A percentile compares a stretch with the other conserved stretches of the same genome.
Evolutionary conservation across 371 early-diverging fungal species (phyloP).

Genomic region (Mortierella sp.): DNA sequence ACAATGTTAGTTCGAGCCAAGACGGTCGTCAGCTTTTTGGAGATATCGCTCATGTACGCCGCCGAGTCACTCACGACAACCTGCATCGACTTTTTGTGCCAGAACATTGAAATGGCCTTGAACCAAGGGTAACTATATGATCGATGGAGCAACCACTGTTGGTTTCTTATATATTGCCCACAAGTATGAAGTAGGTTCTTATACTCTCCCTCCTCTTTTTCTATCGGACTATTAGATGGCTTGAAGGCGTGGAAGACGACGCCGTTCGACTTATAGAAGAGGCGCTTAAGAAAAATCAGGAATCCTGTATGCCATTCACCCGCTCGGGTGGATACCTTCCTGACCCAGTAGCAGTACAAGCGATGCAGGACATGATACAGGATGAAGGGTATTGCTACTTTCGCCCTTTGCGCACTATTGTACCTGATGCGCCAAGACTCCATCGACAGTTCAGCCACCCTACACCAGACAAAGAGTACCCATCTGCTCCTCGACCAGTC

Average conservation of each 20-base stretch:
- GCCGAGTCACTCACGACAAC: constrained; percentile 64
- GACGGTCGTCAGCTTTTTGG: constrained; percentile 67
- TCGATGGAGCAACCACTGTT: background rate
- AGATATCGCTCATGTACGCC: constrained; percentile 69
- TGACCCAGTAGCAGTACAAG: constrained; percentile 34
- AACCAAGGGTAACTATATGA: constrained; percentile 60
- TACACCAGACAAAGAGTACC: background rate
- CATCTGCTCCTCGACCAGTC: background rate
- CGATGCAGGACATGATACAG: constrained; percentile 15
- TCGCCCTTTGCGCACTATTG: background rate
- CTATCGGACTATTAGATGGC: constrained; percentile 26
- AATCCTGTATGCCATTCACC: constrained; percentile 49
- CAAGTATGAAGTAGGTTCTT: background rate
- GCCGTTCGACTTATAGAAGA: constrained; percentile 57
- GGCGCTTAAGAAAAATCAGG: constrained; percentile 57
- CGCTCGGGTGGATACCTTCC: constrained; percentile 56
- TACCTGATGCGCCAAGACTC: background rate
- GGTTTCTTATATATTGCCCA: background rate
- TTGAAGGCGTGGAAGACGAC: constrained; percentile 51
- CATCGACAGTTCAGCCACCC: background rate
- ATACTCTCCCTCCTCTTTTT: background rate
- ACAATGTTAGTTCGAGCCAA: constrained; percentile 60
- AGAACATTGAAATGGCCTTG: constrained; percentile 74
- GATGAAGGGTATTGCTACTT: constrained; percentile 19
- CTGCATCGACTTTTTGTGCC: constrained; percentile 72